These are phyloP conservation scores for Cutaneotrichosporon sp. DNA, from an alignment of 1,284 basidiomycete genomes.

Conservation along the genomic window DNA sequence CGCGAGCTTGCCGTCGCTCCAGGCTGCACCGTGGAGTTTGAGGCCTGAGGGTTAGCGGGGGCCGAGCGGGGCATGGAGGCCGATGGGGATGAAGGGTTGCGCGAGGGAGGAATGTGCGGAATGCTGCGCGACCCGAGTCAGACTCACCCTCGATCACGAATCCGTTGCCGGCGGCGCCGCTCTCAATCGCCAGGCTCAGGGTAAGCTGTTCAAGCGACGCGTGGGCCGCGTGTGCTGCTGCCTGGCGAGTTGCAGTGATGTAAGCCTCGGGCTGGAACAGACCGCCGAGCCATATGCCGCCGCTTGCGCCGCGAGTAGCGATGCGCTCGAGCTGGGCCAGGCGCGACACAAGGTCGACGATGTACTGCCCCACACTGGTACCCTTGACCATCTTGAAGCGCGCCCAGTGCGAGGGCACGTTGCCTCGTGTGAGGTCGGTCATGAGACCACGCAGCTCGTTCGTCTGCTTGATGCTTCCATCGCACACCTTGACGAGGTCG, in stretches of 20 bases:
- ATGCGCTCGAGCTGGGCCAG: constrained; percentile 78
- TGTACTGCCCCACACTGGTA: constrained; percentile 79
- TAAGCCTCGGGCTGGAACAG: constrained; percentile 95
- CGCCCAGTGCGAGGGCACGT: constrained; percentile 82
- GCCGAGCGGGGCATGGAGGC: too few species aligned
- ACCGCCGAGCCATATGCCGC: constrained; percentile 79
- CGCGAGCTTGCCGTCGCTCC: constrained; percentile 65
- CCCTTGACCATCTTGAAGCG: constrained; percentile 81
- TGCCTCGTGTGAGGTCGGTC: constrained; percentile 84
- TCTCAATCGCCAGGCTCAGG: constrained; percentile 75
- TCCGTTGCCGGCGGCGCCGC: constrained; percentile 66
- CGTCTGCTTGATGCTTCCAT: constrained; percentile 86
- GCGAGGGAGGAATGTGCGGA: too few species aligned
- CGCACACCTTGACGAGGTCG: constrained; percentile 79
- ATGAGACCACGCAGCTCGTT: constrained; percentile 86
- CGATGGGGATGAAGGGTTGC: too few species aligned
- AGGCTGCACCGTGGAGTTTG: constrained; percentile 79
- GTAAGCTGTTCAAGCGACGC: constrained; percentile 89
- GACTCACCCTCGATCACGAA: constrained; percentile 81
- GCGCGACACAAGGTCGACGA: constrained; percentile 75
- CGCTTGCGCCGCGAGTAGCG: constrained; percentile 57
- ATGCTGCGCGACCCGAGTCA: too few species aligned
- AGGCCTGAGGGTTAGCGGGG: too few species aligned
- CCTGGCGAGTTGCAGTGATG: constrained; percentile 89
- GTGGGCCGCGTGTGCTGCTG: constrained; percentile 82